Percentiles rank a stretch among this genome's conserved stretches.
Evolutionary conservation across 768 basidiomycete species (phyloP).

Genomic region (Psilocybe subaeruginosa): DNA sequence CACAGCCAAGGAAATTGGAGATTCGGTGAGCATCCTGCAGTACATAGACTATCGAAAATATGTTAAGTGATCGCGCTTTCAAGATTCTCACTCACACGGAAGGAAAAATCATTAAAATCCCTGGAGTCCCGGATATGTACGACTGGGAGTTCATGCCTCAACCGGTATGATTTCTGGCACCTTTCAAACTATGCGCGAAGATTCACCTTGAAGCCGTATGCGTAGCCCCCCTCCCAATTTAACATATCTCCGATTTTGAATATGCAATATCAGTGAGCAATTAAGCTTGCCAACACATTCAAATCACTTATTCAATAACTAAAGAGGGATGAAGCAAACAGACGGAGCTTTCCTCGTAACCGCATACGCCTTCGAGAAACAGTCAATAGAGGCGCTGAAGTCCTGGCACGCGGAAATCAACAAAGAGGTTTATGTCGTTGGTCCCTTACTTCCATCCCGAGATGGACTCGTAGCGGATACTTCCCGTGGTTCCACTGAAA

Average conservation of each 20-base stretch:
- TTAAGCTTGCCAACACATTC: too few relatives aligned
- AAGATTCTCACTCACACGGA: not conserved
- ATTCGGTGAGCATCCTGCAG: not conserved
- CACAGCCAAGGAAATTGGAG: not conserved
- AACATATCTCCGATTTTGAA: not conserved
- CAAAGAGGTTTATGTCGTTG: constrained; percentile 10
- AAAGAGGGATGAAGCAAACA: constrained; percentile 4
- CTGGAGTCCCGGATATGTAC: constrained; percentile 7
- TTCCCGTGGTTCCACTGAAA: constrained; percentile 3
- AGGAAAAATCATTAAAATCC: not conserved
- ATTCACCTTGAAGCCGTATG: not conserved
- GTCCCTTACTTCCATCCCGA: constrained; percentile 12
- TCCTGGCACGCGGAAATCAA: constrained; percentile 8
- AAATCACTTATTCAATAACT: too few relatives aligned
- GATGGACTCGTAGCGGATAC: constrained; percentile 2
- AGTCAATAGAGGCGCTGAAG: constrained; percentile 3
- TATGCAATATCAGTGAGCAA: not conserved
- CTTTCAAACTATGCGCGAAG: not conserved
- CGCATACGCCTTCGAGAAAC: constrained; percentile 8
- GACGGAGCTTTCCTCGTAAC: constrained; percentile 5
- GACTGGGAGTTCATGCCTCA: constrained; percentile 7
- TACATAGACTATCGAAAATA: not conserved
- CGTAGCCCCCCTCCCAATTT: not conserved
- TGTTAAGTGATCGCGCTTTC: not conserved
- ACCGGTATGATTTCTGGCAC: not conserved